A percentile compares a stretch with the other conserved stretches of the same genome.
Conservation (phyloP, 1,284 basidiomycete genomes). For the Ustilago crameri region DNA sequence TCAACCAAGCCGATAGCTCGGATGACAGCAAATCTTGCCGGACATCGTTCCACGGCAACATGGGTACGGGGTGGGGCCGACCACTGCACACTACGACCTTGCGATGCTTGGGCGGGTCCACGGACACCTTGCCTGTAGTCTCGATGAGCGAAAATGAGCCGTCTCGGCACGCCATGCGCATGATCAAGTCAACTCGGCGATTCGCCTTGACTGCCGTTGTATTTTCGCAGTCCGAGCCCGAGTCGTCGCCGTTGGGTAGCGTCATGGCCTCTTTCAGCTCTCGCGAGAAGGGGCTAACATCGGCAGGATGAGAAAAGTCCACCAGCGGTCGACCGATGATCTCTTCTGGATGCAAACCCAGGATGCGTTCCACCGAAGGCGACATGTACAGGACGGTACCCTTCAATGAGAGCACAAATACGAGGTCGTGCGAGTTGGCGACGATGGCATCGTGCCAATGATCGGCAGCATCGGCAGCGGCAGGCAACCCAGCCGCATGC, state of each 20-base stretch:
- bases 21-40: slow-evolving; percentile 28
- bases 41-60: slow-evolving; percentile 51
- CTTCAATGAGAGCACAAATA: slow-evolving; percentile 81
- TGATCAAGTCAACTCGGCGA: slow-evolving; percentile 44
- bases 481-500: not conserved
- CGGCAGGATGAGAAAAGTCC: slow-evolving; percentile 86
- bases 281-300: slow-evolving; percentile 88
- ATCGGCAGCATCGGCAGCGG: slow-evolving; percentile 4
- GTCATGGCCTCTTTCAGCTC: slow-evolving; percentile 81
- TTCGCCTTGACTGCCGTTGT: slow-evolving; percentile 30
- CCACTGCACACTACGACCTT: slow-evolving; percentile 51
- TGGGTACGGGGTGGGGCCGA: slow-evolving; percentile 45
- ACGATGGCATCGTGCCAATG: slow-evolving; percentile 39
- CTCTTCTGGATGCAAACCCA: slow-evolving; percentile 73
- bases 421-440: slow-evolving; percentile 48
- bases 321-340: slow-evolving; percentile 80
- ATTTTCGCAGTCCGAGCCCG: slow-evolving; percentile 23
- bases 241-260: slow-evolving; percentile 21
- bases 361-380: slow-evolving; percentile 67
- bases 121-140: slow-evolving; percentile 43
- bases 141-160: slow-evolving; percentile 45
- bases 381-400: slow-evolving; percentile 91
- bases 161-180: slow-evolving; percentile 46
- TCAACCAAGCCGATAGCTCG: slow-evolving; percentile 43
- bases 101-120: slow-evolving; percentile 51